Conservation (phyloP, 2,329 filamentous ascomycete genomes). For the Fusarium pseudonygamai region DNA sequence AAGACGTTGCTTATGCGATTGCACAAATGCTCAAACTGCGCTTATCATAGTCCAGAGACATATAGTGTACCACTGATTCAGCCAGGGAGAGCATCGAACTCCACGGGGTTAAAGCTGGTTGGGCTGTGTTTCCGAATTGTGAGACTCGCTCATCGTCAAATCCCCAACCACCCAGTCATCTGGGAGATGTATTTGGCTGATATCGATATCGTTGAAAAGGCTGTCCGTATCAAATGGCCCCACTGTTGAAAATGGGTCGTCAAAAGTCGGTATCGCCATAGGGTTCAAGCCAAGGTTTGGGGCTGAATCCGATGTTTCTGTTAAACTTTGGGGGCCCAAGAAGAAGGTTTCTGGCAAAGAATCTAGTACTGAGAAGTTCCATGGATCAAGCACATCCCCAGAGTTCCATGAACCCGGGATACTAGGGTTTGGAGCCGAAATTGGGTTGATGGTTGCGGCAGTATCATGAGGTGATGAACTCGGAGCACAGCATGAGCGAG, state of each 20-base stretch:
- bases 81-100: rapidly evolving
- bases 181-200: background rate
- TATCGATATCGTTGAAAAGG: background rate
- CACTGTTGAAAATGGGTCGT: background rate
- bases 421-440: rapidly evolving
- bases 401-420: background rate
- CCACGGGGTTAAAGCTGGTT: background rate
- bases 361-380: background rate
- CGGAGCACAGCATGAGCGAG: background rate
- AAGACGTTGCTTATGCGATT: too few species aligned
- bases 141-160: background rate
- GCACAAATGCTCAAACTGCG: too few species aligned
- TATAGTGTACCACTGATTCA: too few species aligned
- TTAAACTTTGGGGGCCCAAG: rapidly evolving
- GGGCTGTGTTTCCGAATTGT: background rate
- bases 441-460: rapidly evolving
- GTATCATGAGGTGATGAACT: background rate
- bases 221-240: background rate
- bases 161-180: background rate
- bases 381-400: background rate
- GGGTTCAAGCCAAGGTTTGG: background rate
- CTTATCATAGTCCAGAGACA: too few species aligned
- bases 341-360: rapidly evolving
- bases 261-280: background rate
- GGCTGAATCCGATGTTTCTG: background rate